Base-by-base conservation (phyloP, 2,329 filamentous ascomycete species). In the Sarocladium strictum region DNA sequence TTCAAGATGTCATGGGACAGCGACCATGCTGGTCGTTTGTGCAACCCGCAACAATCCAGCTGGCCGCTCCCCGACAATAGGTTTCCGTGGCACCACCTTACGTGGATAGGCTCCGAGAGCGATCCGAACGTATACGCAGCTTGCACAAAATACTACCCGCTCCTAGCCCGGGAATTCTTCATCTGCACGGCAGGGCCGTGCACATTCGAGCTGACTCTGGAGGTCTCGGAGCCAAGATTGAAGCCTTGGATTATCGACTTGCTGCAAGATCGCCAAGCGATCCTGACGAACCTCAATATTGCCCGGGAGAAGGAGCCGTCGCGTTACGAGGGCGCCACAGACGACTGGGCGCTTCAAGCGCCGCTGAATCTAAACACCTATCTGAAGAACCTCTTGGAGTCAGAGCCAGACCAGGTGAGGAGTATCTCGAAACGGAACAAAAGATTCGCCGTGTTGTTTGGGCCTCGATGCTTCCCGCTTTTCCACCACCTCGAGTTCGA, bases 391-490 rank as follows among this genome's bases (percentile, higher is more conserved):
- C 67, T 77, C 5, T 67, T 78, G 2, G 69, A 73, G 23, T 64
- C 65, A 1, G 64, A 65, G 2, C 65, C 65, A 1, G 67, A 68
- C 33, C 67, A 69, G 9, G 63, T 63, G 0, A 67, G 76, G 43
- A 76, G 68, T 51, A 81, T 84, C 33, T 78, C 79, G 2, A 77
- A 77, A 53, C 68, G 79, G 1, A 84, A 84, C 59, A 83, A 82
- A 62, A 73, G 76, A 14, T 83, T 83, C 54, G 67, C 68, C 24
- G 75, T 81, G 2, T 69, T 80, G 6, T 82, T 83, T 55, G 77
- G 79, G 0, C 69, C 70, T 3, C 73, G 76, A 3, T 78, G 77
- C 52, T 74, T 76, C 45, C 62, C 65, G 21, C 69, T 83, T 12
- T 78, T 83, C 59, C 67, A 65, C 14, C 70, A 71, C 12, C 66